Conservation (phyloP, 805 yeast genomes). For the Wickerhamiella brachini region DNA sequence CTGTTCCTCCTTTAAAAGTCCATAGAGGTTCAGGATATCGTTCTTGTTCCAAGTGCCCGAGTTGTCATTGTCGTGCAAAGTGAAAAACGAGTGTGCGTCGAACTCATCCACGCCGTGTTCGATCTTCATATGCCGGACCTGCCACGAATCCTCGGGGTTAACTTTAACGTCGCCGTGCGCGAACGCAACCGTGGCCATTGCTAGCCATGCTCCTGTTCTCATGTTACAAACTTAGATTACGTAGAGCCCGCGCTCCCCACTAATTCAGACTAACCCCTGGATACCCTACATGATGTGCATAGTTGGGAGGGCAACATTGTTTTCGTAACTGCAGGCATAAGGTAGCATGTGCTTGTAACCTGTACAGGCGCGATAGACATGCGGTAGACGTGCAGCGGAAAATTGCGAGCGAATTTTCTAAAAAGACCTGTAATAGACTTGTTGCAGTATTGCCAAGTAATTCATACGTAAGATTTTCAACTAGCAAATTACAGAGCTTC, state of each 20-base stretch:
- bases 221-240: neutral
- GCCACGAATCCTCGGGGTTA: conserved; percentile 22
- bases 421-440: no score
- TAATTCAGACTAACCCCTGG: neutral
- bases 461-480: no score
- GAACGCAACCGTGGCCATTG: conserved; percentile 5
- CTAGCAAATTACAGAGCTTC: conserved; percentile 17
- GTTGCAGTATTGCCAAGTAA: no score
- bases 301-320: neutral
- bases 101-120: conserved; percentile 71
- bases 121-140: conserved; percentile 61
- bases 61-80: conserved; percentile 51
- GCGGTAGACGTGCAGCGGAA: no score
- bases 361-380: no score
- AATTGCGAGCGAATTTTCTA: no score
- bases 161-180: conserved; percentile 9
- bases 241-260: neutral
- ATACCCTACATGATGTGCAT: neutral
- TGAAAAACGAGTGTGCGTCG: conserved; percentile 65
- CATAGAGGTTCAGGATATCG: conserved; percentile 74
- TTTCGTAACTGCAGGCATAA: neutral
- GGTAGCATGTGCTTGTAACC: no score
- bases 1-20: conserved; percentile 53
- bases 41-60: conserved; percentile 42
- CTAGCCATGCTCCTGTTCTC: neutral